Base-by-base conservation (phyloP, 2,329 filamentous ascomycete species). In the Didymella lethalis region DNA sequence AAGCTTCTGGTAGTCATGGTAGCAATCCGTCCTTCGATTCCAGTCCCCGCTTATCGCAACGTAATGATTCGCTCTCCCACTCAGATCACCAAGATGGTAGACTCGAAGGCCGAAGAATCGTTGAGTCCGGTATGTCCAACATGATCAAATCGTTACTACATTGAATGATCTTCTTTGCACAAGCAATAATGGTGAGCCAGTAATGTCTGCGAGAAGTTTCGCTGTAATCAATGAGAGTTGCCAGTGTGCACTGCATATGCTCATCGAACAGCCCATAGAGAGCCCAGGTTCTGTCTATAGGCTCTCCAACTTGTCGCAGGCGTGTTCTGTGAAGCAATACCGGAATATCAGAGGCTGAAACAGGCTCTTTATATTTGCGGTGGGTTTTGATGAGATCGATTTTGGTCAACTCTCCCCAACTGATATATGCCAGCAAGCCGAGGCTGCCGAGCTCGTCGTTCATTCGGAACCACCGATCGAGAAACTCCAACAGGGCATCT, bases 231-330 rank as follows among this genome's bases (percentile, higher is more conserved):
- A 61, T 47, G 1, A 48, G 11, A 2, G 46, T 40, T 14, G 26
- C 32, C 7, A 61, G 32, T 3, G 14, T 1, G 2, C 4, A 3
- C 41, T 48, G 54, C 7, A 57, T 1, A 3, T 43, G 11, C n/a
- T 46, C 2, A 10, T 32, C 14, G 10, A 61, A 44, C 12, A 57
- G 20, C 1, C 58, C 58, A 11, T 18, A 46, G 3, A 61, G 18
- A 10, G 48, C 54, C 54, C 58, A 54, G 11, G 54, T 38, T 6
- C 49, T 40, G 34, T 61, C 54, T 0, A 54, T 45, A 12, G 45
- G 40, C 28, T 61, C 58, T 16, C 7, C 16, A 2, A 38, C 23
- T 12, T 38, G 11, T 2, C 46, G 41, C 5, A n/a, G 36, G 1
- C 49, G 46, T 12, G 46, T 14, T 1, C 8, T 16, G 5, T 50